These are phyloP conservation scores for Chaetomiaceae sp. DNA, from an alignment of 2,329 filamentous ascomycete genomes.

Conservation along the genomic window DNA sequence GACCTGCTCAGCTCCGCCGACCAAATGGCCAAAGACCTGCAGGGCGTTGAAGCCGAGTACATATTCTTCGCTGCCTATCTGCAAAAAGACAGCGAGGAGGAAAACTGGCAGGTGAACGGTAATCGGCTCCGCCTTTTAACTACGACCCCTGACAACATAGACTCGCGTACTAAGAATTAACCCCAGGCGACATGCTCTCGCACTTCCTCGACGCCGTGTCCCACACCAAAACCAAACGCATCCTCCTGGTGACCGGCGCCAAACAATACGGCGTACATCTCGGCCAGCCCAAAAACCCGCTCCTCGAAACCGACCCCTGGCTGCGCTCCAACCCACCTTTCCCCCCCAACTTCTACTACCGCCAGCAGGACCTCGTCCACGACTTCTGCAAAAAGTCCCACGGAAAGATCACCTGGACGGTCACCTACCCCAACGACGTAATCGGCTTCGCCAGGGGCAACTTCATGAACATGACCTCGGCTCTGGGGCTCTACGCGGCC, in stretches of 20 bases:
- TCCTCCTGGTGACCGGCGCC: constrained; percentile 45
- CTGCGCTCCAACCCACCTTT: constrained; percentile 37
- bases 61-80: constrained; percentile 29
- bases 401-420: constrained; percentile 25
- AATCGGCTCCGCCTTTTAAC: background rate
- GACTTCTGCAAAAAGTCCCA: constrained; percentile 25
- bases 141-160: background rate
- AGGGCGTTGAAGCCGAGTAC: constrained; percentile 25
- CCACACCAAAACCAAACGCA: constrained; percentile 40
- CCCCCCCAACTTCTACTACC: constrained; percentile 48
- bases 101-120: constrained; percentile 29
- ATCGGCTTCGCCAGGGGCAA: constrained; percentile 33
- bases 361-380: constrained; percentile 43
- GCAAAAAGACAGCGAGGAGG: constrained; percentile 25
- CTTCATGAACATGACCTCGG: constrained; percentile 39
- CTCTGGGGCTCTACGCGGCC: constrained; percentile 39
- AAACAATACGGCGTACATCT: constrained; percentile 54
- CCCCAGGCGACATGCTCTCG: constrained; percentile 39
- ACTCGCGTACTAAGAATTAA: background rate
- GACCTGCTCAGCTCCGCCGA: constrained; percentile 25
- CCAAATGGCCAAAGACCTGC: constrained; percentile 27
- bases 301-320: constrained; percentile 44
- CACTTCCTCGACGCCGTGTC: constrained; percentile 45
- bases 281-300: constrained; percentile 43
- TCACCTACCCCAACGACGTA: constrained; percentile 35